A percentile compares a stretch with the other conserved stretches of the same genome.
Conservation (phyloP, 192 early-diverging fungal species). For the Backusella circina region DNA sequence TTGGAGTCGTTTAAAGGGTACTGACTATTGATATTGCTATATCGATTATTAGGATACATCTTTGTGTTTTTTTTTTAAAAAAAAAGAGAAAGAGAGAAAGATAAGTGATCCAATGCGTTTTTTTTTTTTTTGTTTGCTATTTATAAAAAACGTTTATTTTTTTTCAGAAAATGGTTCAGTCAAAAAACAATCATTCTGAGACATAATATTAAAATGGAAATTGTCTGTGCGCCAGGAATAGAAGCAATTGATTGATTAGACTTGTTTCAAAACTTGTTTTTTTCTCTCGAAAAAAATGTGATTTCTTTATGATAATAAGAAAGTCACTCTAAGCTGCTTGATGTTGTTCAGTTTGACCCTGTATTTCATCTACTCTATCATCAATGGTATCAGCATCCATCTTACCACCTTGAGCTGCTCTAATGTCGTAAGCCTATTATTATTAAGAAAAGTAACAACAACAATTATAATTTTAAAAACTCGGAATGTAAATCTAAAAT, state of each 20-base stretch:
- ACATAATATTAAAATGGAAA: neutral
- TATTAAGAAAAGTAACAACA: neutral
- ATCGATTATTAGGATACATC: neutral
- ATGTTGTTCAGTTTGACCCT: neutral
- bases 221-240: neutral
- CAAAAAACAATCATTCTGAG: neutral
- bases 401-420: neutral
- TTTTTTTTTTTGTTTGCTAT: neutral
- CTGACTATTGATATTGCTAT: neutral
- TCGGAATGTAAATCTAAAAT: neutral
- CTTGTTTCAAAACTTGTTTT: neutral
- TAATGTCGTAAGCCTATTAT: conserved; percentile 11
- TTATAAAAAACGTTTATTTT: neutral
- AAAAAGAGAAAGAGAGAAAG: neutral
- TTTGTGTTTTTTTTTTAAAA: neutral
- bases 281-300: neutral
- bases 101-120: neutral
- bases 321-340: neutral
- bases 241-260: neutral
- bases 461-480: neutral
- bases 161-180: no score
- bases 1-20: neutral
- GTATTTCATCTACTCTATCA: conserved; percentile 11
- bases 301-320: neutral
- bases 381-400: conserved; percentile 7